A percentile compares a stretch with the other conserved stretches of the same genome.
phyloP scores from a whole-genome alignment of 2,329 filamentous ascomycete species.

The Gnomoniopsis smithogilvyi region DNA sequence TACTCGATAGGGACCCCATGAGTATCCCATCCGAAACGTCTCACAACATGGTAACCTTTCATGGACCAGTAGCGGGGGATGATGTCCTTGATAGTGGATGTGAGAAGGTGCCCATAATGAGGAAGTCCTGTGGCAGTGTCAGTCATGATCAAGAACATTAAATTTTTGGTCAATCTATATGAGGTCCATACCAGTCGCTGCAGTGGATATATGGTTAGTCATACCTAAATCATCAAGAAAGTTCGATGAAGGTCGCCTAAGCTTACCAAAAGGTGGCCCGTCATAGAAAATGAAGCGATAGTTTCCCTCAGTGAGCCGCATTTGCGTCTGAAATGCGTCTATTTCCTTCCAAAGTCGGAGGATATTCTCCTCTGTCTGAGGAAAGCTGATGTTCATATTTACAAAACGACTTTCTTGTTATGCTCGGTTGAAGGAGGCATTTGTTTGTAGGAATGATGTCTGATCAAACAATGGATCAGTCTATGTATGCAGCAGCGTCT shows the following conservation, averaged over 20 bases:
- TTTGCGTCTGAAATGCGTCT: conserved; percentile 82
- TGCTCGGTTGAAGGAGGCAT: too few species aligned
- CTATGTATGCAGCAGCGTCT: too few species aligned
- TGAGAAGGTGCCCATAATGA: conserved; percentile 71
- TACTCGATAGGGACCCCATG: conserved; percentile 94
- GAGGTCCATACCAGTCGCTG: background rate
- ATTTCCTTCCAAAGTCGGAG: conserved; percentile 87
- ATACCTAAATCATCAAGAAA: background rate
- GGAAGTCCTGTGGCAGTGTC: conserved; percentile 5
- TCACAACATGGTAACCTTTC: conserved; percentile 90
- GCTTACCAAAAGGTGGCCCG: conserved; percentile 71
- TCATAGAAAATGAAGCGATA: conserved; percentile 93
- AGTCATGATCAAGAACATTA: too few species aligned
- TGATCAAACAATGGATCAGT: too few species aligned
- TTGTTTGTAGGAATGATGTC: too few species aligned
- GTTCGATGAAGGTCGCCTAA: background rate
- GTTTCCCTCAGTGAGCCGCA: conserved; percentile 72
- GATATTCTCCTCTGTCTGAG: conserved; percentile 82
- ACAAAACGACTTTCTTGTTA: background rate
- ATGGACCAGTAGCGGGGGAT: conserved; percentile 97
- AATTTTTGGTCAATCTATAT: too few species aligned
- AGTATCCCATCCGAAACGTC: conserved; percentile 92
- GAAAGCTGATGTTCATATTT: conserved; percentile 84
- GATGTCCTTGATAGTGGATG: conserved; percentile 95
- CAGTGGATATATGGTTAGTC: background rate